Percentiles rank a stretch among this genome's conserved stretches.
Conservation (phyloP, 176 grass and related monocot genomes). For the Lolium rigidum region DNA sequence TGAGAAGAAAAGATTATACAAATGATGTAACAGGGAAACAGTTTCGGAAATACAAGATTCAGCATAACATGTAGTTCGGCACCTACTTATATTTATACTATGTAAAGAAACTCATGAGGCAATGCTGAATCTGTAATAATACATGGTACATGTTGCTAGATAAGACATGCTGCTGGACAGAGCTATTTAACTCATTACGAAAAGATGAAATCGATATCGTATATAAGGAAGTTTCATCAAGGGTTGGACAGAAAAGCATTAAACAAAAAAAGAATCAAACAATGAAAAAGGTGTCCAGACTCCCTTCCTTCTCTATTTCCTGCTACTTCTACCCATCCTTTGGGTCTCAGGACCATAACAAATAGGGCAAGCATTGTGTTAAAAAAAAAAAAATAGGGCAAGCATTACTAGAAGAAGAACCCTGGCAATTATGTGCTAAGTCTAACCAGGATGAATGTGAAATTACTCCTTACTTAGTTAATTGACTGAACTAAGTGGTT, state of each 20-base stretch:
- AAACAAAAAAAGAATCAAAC: not conserved
- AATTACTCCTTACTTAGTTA: constrained; percentile 22
- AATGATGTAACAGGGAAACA: not conserved
- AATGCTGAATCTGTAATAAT: not conserved
- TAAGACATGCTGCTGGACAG: not conserved
- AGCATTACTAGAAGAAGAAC: not conserved
- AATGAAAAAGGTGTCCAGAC: not conserved
- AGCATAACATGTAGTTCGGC: constrained; percentile 11
- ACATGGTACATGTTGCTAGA: not conserved
- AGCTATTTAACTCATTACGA: not conserved
- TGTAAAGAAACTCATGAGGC: constrained; percentile 23
- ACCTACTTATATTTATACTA: not conserved
- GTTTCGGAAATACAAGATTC: not conserved
- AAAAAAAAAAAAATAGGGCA: constrained; percentile 7
- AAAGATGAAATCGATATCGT: not conserved
- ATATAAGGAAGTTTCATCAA: not conserved
- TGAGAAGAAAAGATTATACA: not conserved
- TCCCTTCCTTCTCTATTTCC: constrained; percentile 3
- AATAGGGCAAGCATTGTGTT: constrained; percentile 16
- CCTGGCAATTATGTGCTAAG: not conserved
- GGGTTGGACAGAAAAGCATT: not conserved
- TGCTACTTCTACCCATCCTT: constrained; percentile 3
- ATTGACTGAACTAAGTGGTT: not conserved
- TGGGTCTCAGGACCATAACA: not conserved
- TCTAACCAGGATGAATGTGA: not conserved